phyloP scores from a whole-genome alignment of 2,329 filamentous ascomycete species.

The Ophiostoma fasciatum region DNA sequence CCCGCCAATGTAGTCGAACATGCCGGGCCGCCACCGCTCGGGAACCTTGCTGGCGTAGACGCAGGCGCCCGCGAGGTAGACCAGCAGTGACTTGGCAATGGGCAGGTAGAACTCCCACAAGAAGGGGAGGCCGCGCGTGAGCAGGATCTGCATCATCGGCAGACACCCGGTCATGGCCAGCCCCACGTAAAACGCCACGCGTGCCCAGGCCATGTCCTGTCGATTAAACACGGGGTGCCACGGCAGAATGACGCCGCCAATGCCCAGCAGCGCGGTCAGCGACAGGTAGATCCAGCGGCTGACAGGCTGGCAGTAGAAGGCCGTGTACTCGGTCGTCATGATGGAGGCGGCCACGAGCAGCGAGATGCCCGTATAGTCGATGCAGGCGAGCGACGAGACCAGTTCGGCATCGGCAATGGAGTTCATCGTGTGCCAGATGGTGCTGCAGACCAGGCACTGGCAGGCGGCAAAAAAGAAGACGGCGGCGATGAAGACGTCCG shows the following conservation, averaged over 20 bases:
- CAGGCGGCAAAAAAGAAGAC: conserved; percentile 93
- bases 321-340: conserved; percentile 96
- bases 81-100: conserved; percentile 68
- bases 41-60: conserved; percentile 88
- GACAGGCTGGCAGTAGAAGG: conserved; percentile 91
- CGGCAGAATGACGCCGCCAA: conserved; percentile 78
- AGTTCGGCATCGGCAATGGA: conserved; percentile 80
- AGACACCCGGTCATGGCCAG: conserved; percentile 80
- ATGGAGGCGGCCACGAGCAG: conserved; percentile 90
- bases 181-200: conserved; percentile 81
- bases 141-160: conserved; percentile 69
- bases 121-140: conserved; percentile 63
- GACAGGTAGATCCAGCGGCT: conserved; percentile 78
- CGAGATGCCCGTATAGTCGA: conserved; percentile 96
- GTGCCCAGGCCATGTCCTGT: conserved; percentile 79
- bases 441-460: conserved; percentile 89
- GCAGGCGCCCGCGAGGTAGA: conserved; percentile 72
- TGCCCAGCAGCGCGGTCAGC: conserved; percentile 64
- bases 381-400: conserved; percentile 90
- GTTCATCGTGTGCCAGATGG: conserved; percentile 98
- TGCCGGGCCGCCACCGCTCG: conserved; percentile 81
- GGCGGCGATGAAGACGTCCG: conserved; percentile 80
- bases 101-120: conserved; percentile 82
- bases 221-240: conserved; percentile 96
- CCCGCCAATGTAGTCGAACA: conserved; percentile 89